These are phyloP conservation scores for Tubosaeta brunneosetosa DNA, from an alignment of 768 basidiomycete species.

Conservation along the genomic window DNA sequence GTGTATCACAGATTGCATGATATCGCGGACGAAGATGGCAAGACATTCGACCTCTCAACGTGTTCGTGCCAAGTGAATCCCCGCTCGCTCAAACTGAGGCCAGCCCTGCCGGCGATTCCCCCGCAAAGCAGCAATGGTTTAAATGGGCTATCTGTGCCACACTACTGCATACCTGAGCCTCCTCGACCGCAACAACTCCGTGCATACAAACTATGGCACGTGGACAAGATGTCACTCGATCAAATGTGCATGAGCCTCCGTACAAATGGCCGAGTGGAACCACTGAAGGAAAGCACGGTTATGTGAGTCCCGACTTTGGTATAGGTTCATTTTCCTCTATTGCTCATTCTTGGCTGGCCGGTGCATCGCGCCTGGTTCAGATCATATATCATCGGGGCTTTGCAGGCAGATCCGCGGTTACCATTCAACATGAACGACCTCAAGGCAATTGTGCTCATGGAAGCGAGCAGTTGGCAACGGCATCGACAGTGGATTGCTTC, in stretches of 20 bases:
- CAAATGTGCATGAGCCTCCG: constrained; percentile 39
- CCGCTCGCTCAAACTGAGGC: constrained; percentile 1
- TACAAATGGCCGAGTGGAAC: constrained; percentile 29
- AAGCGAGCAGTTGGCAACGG: constrained; percentile 39
- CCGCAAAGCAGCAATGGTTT: neutral
- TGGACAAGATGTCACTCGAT: constrained; percentile 30
- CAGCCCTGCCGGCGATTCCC: neutral
- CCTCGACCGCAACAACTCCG: constrained; percentile 36
- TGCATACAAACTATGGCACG: constrained; percentile 45
- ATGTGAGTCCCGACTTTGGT: constrained; percentile 32
- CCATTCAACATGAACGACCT: constrained; percentile 34
- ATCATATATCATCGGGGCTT: constrained; percentile 40
- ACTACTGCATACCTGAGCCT: constrained; percentile 25
- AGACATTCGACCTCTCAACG: constrained; percentile 12
- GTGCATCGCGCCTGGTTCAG: constrained; percentile 19
- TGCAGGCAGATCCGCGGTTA: constrained; percentile 36
- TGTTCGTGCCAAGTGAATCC: constrained; percentile 29
- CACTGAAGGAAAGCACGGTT: constrained; percentile 43
- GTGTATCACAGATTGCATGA: constrained; percentile 37
- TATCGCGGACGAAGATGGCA: constrained; percentile 25
- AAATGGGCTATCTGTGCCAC: constrained; percentile 6
- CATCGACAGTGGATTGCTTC: constrained; percentile 37
- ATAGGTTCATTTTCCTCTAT: neutral
- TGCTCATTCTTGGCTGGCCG: neutral
- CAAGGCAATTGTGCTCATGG: constrained; percentile 35